Conservation (phyloP, 2,329 filamentous ascomycete genomes). For the Epichloe baconii region DNA sequence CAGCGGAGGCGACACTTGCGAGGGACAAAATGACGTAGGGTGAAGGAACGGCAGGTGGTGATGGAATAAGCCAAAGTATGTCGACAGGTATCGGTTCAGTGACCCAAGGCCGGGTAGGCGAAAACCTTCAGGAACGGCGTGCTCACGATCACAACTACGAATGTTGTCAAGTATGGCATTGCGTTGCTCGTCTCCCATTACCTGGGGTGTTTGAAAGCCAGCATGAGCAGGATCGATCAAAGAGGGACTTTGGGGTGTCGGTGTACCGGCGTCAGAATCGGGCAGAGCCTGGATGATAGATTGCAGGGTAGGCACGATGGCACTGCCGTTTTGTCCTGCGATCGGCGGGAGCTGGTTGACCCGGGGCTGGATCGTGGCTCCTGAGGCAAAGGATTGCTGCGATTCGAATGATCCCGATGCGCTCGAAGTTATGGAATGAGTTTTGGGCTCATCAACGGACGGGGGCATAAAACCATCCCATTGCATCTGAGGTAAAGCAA, state of each 20-base stretch:
- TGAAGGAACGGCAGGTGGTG: conserved; percentile 94
- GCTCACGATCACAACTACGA: conserved; percentile 64
- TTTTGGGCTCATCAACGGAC: conserved; percentile 55
- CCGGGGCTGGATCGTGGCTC: conserved; percentile 43
- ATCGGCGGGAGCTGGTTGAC: conserved; percentile 54
- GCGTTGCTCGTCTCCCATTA: conserved; percentile 74
- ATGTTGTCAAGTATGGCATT: conserved; percentile 79
- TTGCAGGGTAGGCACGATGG: conserved; percentile 51
- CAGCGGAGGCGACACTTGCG: conserved; percentile 66
- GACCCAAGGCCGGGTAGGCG: conserved; percentile 68
- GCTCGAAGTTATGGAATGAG: conserved; percentile 58
- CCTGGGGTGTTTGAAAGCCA: conserved; percentile 60
- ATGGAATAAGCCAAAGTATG: conserved; percentile 95
- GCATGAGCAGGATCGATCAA: conserved; percentile 55
- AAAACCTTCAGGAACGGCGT: conserved; percentile 77
- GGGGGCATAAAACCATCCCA: conserved; percentile 84
- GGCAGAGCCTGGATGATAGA: conserved; percentile 62
- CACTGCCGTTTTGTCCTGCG: conserved; percentile 48
- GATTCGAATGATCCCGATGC: conserved; percentile 55
- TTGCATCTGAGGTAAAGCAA: conserved; percentile 73
- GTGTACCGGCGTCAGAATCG: conserved; percentile 54
- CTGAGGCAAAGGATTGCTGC: conserved; percentile 48
- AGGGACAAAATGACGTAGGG: conserved; percentile 76
- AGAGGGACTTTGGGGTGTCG: conserved; percentile 61
- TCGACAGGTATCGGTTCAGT: conserved; percentile 83